Evolutionary conservation across 768 basidiomycete species (phyloP).

Genomic region (Lentinula sp.): DNA sequence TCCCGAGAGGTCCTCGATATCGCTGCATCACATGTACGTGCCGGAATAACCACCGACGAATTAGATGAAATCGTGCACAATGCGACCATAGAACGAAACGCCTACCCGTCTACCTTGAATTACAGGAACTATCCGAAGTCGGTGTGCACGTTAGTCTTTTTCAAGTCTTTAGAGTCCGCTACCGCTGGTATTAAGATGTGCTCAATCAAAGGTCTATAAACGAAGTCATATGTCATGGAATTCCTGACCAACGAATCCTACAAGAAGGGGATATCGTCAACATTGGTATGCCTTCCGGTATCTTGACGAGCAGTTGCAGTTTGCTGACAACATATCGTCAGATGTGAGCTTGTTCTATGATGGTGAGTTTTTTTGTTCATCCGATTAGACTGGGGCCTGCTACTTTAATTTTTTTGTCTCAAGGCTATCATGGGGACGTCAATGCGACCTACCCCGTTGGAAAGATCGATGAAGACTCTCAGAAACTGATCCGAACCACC

Average conservation of each 20-base stretch:
- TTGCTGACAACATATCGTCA: constrained; percentile 18
- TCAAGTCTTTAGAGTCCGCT: neutral
- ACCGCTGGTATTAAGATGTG: neutral
- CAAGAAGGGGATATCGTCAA: constrained; percentile 96
- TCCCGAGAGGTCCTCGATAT: constrained; percentile 90
- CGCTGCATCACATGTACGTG: constrained; percentile 76
- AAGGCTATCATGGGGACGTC: constrained; percentile 88
- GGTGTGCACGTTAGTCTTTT: constrained; percentile 77
- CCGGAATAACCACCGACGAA: constrained; percentile 96
- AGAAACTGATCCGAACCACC: constrained; percentile 76
- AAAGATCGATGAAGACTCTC: constrained; percentile 74
- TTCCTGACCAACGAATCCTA: constrained; percentile 80
- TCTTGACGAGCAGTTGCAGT: constrained; percentile 11
- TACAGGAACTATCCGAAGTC: constrained; percentile 94
- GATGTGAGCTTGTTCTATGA: constrained; percentile 80
- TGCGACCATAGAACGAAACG: constrained; percentile 82
- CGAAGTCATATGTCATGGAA: constrained; percentile 96
- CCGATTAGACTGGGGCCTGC: constrained; percentile 6
- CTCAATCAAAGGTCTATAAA: constrained; percentile 68
- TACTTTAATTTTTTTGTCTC: neutral
- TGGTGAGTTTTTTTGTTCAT: constrained; percentile 32
- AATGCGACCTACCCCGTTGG: constrained; percentile 94
- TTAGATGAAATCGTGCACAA: constrained; percentile 92
- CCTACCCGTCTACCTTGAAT: constrained; percentile 92
- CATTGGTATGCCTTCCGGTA: constrained; percentile 50